Conservation (phyloP, 495 filamentous ascomycete species). For the Aspergillus carlsbadensis region DNA sequence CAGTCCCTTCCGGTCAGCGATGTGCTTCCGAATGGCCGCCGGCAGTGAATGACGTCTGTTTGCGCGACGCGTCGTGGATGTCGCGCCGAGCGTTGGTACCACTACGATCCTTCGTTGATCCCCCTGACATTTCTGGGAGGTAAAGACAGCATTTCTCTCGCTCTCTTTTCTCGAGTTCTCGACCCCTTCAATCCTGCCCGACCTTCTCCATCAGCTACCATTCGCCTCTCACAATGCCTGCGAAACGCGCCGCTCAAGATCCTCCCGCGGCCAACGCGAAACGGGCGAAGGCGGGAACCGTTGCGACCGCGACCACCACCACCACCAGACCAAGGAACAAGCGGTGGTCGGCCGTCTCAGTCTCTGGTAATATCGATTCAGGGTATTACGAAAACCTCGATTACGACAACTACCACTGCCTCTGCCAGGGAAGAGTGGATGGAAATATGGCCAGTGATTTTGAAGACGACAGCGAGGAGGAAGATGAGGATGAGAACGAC, state of each 20-base stretch:
- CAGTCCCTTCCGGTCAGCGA: too few relatives aligned
- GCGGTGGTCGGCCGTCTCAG: conserved; percentile 40
- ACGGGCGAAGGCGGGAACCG: neutral
- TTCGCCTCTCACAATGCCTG: neutral
- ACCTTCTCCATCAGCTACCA: neutral
- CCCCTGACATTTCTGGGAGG: neutral
- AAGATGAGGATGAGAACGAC: conserved; percentile 24
- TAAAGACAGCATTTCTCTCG: too few relatives aligned
- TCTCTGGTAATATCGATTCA: conserved; percentile 37
- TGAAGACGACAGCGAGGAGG: conserved; percentile 10
- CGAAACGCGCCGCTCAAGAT: conserved; percentile 3
- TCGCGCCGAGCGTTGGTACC: neutral
- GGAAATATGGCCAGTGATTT: neutral
- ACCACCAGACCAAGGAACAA: conserved; percentile 19
- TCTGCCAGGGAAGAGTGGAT: conserved; percentile 28
- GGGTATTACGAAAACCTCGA: conserved; percentile 29
- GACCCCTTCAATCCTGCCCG: neutral
- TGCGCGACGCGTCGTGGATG: neutral
- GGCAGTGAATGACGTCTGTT: too few relatives aligned
- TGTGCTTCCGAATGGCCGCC: too few relatives aligned
- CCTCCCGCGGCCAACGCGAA: neutral
- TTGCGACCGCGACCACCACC: neutral
- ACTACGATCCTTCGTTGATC: neutral
- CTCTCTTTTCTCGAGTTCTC: neutral
- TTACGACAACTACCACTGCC: conserved; percentile 25